Conservation (phyloP, 345 rosid genomes). For the Psidium guajava region DNA sequence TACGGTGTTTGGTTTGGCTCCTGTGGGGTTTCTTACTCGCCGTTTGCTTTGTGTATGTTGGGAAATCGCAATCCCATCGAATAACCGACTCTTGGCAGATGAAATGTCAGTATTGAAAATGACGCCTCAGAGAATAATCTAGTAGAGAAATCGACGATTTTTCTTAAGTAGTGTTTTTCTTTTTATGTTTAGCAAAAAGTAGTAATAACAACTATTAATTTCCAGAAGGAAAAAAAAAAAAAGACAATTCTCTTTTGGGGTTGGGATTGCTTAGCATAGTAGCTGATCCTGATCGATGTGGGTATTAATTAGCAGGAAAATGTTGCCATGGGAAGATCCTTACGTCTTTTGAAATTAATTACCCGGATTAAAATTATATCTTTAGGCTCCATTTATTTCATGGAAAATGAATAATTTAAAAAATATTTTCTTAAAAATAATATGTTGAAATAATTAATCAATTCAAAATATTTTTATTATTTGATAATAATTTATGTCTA, state of each 20-base stretch:
- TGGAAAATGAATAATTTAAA: too few species aligned
- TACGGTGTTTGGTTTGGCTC: not conserved
- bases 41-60: not conserved
- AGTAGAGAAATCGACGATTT: not conserved
- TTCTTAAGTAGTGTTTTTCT: not conserved
- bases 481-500: too few species aligned
- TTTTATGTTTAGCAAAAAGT: not conserved
- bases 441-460: too few species aligned
- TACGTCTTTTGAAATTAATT: not conserved
- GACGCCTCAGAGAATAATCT: not conserved
- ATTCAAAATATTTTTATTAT: too few species aligned
- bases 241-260: not conserved
- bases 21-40: not conserved
- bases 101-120: not conserved
- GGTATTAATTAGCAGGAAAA: not conserved
- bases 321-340: not conserved
- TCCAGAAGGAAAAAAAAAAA: not conserved
- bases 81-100: not conserved
- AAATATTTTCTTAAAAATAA: too few species aligned
- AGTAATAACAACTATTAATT: not conserved
- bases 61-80: not conserved
- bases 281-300: not conserved
- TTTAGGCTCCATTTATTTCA: too few species aligned
- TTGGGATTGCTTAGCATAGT: not conserved
- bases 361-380: too few species aligned